Percentiles rank a stretch among this genome's conserved stretches.
These are phyloP conservation scores for Garcia nutans DNA, from an alignment of 345 rosid species.

Conservation along the genomic window DNA sequence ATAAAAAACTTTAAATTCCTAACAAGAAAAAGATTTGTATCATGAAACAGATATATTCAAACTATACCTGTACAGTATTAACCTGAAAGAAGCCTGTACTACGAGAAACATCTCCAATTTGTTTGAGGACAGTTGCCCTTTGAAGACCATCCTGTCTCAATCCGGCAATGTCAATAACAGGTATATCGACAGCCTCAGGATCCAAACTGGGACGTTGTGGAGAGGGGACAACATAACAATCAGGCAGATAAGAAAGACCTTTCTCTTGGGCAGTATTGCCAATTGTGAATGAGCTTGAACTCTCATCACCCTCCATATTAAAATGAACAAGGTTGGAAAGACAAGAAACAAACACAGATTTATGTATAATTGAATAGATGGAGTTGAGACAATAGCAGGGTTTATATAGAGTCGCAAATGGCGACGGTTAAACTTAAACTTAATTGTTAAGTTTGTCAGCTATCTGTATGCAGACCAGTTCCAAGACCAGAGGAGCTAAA, in stretches of 20 bases:
- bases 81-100: constrained; percentile 59
- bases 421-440: not conserved
- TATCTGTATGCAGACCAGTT: not conserved
- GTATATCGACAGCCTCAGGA: constrained; percentile 28
- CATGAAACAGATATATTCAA: no score
- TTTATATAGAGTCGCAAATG: not conserved
- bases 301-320: constrained; percentile 31
- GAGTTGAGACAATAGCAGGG: not conserved
- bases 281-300: constrained; percentile 33
- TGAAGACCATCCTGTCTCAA: constrained; percentile 27
- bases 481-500: not conserved
- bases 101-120: constrained; percentile 45
- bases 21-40: no score
- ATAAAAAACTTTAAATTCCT: no score
- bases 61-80: not conserved
- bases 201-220: constrained; percentile 24
- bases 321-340: not conserved
- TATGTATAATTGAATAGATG: no score
- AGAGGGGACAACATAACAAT: constrained; percentile 37
- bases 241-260: constrained; percentile 37
- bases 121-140: constrained; percentile 37
- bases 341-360: not conserved
- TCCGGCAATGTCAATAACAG: constrained; percentile 48
- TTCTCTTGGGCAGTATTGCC: constrained; percentile 54
- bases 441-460: not conserved